Evolutionary conservation across 1,284 basidiomycete species (phyloP), one percentile per base, ranked within the genome.

Genomic region (Trichosporon sp.): DNA sequence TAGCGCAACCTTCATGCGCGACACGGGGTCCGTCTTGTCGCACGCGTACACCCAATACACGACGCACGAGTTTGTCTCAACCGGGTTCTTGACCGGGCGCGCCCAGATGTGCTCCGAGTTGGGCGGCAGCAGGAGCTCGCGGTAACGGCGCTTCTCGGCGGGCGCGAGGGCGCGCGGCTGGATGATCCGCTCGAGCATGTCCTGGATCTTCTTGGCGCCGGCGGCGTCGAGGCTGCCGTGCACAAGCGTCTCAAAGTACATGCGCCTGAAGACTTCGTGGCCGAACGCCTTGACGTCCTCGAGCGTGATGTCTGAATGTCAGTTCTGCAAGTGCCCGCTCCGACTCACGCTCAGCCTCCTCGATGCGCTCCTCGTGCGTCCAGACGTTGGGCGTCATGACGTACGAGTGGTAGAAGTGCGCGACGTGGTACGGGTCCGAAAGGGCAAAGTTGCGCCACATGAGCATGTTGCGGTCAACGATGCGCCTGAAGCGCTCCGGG

Each of bases 211-310:
- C 68, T 91, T 87, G 11, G 95, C 93, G 79, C 93, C 92, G 82
- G 92, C 90, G 77, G 91, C 90, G 74, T 88, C 87, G 71, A 98
- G 85, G 84, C 99, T 99, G 14, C 97, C 97, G 68, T 91, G 87
- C 0, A 92, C 90, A 12, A 99, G 86, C 54, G 92, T 91, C 71
- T 91, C 89, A 65, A 94, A 85, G 79, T 92, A 89, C 69, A 92
- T 85, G 68, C 90, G 86, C 12, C 88, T 88, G 16, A 97, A 85
- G 16, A 98, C 77, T 63, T 88, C 86, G 11, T 84, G 83, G 10
- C 88, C 87, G 79, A 95, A 93, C 1, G 84, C 83, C 78, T 91
- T 87, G 8, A 99, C 84, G 70, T 96, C 93, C 65, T 90, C 89
- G 0, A 87, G 84, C 3, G 89, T 91, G 73, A 96, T 86, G 59